Conservation (phyloP, 768 basidiomycete species). For the Pluteus cervinus region DNA sequence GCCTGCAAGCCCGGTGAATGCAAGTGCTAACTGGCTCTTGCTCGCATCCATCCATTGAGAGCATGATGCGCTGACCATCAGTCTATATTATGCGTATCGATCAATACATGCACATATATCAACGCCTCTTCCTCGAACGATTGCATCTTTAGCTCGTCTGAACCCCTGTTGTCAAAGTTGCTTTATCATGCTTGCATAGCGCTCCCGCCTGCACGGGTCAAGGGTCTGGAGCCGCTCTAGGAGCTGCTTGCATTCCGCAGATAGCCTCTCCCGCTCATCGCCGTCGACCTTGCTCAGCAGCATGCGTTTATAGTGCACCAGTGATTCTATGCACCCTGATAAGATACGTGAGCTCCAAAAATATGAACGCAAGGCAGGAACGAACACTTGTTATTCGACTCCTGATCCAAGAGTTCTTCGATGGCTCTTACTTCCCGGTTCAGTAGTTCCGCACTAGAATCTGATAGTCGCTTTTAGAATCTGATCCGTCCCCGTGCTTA, state of each 20-base stretch:
- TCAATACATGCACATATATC: not conserved
- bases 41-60: not conserved
- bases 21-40: conserved; percentile 49
- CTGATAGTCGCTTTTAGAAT: conserved; percentile 47
- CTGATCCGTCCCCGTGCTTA: not conserved
- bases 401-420: conserved; percentile 77
- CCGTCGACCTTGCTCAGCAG: conserved; percentile 43
- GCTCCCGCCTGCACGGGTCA: conserved; percentile 57
- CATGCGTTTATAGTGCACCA: conserved; percentile 78
- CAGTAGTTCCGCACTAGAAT: too few species aligned
- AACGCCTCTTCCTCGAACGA: not conserved
- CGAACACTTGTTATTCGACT: conserved; percentile 91
- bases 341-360: conserved; percentile 5
- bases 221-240: conserved; percentile 50
- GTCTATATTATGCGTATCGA: conserved; percentile 4
- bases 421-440: conserved; percentile 74
- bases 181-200: conserved; percentile 73
- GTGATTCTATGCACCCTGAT: conserved; percentile 91
- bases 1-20: conserved; percentile 54
- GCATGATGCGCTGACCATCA: not conserved
- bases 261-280: conserved; percentile 28
- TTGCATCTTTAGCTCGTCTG: conserved; percentile 19
- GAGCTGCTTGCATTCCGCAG: conserved; percentile 41
- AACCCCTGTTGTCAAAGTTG: conserved; percentile 30
- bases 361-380: not conserved